These are phyloP conservation scores for Ceratocystis huliohia DNA, from an alignment of 2,329 filamentous ascomycete species.

Conservation along the genomic window DNA sequence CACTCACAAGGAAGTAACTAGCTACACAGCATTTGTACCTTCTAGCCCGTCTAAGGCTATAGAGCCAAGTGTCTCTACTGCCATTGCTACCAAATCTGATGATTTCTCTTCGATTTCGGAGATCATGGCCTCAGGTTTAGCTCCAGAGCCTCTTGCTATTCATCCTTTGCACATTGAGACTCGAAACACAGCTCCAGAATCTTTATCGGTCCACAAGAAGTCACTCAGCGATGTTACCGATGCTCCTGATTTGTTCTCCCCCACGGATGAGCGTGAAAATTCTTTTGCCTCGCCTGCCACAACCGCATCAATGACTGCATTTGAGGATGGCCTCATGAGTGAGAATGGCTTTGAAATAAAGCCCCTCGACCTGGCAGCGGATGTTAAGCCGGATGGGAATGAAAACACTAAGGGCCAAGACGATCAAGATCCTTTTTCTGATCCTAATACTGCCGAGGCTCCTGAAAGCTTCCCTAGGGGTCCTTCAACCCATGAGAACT, in stretches of 20 bases:
- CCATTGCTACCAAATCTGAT: neutral
- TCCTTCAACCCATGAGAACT: neutral
- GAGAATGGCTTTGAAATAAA: slow-evolving; percentile 13
- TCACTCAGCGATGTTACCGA: slow-evolving; percentile 15
- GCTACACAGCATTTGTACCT: neutral
- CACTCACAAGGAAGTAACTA: neutral
- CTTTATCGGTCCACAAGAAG: slow-evolving; percentile 18
- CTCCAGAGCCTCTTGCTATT: slow-evolving; percentile 1
- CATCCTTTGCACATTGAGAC: slow-evolving; percentile 11
- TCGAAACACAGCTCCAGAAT: neutral
- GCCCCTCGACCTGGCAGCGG: slow-evolving; percentile 13
- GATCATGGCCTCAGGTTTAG: slow-evolving; percentile 9
- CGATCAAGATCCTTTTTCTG: neutral
- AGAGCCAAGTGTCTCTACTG: neutral
- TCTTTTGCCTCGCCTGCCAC: slow-evolving; percentile 21
- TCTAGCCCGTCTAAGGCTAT: neutral
- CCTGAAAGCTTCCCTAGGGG: neutral
- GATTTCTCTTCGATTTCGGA: slow-evolving; percentile 11
- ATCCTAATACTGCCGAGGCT: neutral
- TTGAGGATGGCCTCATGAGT: neutral
- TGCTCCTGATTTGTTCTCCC: slow-evolving; percentile 17
- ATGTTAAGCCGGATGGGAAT: neutral
- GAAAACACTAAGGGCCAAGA: neutral
- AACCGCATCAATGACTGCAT: slow-evolving; percentile 11
- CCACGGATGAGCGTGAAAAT: slow-evolving; percentile 13